Conservation (phyloP, 176 grass and related monocot species). For the Rhynchospora pubera region DNA sequence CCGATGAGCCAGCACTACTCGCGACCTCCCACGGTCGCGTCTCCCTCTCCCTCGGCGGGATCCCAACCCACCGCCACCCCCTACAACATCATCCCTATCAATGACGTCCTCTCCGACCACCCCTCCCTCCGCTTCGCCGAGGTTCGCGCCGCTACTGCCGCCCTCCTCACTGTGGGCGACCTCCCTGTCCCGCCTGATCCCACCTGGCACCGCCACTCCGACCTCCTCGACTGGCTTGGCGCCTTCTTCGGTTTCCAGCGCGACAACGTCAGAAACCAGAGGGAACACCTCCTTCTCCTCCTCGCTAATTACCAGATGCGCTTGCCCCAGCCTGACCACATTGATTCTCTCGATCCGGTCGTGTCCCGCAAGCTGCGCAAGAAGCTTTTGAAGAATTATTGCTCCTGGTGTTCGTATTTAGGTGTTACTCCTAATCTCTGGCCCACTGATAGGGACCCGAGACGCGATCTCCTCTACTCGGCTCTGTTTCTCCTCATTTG, state of each 20-base stretch:
- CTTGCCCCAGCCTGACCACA: slow-evolving; percentile 50
- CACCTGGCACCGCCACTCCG: slow-evolving; percentile 47
- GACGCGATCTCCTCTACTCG: slow-evolving; percentile 65
- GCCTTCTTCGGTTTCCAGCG: slow-evolving; percentile 91
- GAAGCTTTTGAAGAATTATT: slow-evolving; percentile 92
- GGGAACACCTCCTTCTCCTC: slow-evolving; percentile 91
- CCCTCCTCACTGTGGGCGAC: slow-evolving; percentile 44
- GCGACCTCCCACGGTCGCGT: slow-evolving; percentile 6
- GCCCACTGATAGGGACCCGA: slow-evolving; percentile 35
- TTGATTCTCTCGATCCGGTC: slow-evolving; percentile 44
- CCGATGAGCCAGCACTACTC: slow-evolving; percentile 43
- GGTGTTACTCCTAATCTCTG: slow-evolving; percentile 43
- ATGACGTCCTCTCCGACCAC: slow-evolving; percentile 79
- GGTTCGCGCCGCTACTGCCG: slow-evolving; percentile 70
- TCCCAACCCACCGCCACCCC: slow-evolving; percentile 31
- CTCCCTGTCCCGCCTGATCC: slow-evolving; percentile 47
- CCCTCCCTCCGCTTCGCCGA: slow-evolving; percentile 77
- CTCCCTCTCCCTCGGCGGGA: slow-evolving; percentile 2
- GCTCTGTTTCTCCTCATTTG: slow-evolving; percentile 77
- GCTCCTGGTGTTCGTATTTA: slow-evolving; percentile 75
- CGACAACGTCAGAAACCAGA: slow-evolving; percentile 89
- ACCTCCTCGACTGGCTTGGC: slow-evolving; percentile 91
- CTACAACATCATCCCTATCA: slow-evolving; percentile 93
- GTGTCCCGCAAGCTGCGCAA: slow-evolving; percentile 46
- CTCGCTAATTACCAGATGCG: slow-evolving; percentile 96